Conservation (phyloP, 805 yeast species). For the Saccharomycopsis schoenii region DNA sequence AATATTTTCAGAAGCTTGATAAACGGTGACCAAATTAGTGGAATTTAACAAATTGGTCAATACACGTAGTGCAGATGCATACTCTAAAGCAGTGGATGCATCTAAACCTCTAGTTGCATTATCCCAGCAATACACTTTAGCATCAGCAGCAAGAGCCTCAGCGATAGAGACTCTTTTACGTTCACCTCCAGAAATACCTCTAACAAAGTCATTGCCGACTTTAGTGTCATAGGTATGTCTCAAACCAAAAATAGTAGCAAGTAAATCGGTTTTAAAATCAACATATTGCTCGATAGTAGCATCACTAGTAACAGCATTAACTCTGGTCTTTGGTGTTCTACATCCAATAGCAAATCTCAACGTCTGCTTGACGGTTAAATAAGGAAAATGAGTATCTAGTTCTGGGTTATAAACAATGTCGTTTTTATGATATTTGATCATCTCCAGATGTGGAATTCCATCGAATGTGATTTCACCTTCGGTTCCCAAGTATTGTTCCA, state of each 20-base stretch:
- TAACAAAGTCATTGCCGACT: slow-evolving; percentile 51
- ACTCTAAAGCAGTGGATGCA: slow-evolving; percentile 75
- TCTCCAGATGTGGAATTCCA: slow-evolving; percentile 37
- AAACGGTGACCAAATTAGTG: slow-evolving; percentile 58
- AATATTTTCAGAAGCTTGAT: slow-evolving; percentile 60
- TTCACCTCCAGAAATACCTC: slow-evolving; percentile 83
- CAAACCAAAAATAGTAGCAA: slow-evolving; percentile 44
- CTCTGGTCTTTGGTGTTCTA: slow-evolving; percentile 37
- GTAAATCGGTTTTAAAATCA: slow-evolving; percentile 29
- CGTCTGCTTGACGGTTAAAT: slow-evolving; percentile 42
- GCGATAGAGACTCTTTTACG: slow-evolving; percentile 78
- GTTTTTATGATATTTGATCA: slow-evolving; percentile 37
- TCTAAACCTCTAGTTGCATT: slow-evolving; percentile 83
- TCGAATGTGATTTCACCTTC: slow-evolving; percentile 37
- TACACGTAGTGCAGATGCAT: slow-evolving; percentile 53
- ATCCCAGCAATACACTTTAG: slow-evolving; percentile 63
- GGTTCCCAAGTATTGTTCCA: slow-evolving; percentile 26
- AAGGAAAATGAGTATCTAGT: slow-evolving; percentile 41
- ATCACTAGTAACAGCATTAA: slow-evolving; percentile 33
- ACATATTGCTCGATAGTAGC: slow-evolving; percentile 32
- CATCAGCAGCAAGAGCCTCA: slow-evolving; percentile 59
- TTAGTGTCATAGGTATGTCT: slow-evolving; percentile 49
- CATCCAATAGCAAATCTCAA: slow-evolving; percentile 39
- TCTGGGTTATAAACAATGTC: slow-evolving; percentile 46
- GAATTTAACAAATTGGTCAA: slow-evolving; percentile 44